Conservation (phyloP, 139 green algal genomes). For the Picochlorum costavermella region DNA sequence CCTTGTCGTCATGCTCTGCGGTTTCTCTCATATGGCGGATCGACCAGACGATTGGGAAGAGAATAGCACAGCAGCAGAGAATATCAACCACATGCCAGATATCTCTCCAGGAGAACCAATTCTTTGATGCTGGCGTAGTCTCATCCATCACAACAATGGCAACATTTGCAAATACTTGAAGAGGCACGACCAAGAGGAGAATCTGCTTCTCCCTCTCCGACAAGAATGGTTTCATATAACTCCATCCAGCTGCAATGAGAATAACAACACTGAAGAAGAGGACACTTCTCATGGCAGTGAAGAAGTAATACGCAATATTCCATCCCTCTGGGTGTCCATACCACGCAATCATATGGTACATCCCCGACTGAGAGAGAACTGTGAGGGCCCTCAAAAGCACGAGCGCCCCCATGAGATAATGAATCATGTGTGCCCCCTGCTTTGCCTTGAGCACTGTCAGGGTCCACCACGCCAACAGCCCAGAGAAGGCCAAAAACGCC, state of each 20-base stretch:
- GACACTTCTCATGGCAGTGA: slow-evolving; percentile 80
- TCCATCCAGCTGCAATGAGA: slow-evolving; percentile 79
- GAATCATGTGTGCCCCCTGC: slow-evolving; percentile 64
- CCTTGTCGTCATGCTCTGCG: slow-evolving; percentile 60
- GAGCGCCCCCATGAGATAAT: slow-evolving; percentile 85
- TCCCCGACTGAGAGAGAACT: slow-evolving; percentile 54
- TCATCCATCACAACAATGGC: slow-evolving; percentile 87
- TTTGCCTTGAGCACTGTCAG: slow-evolving; percentile 38
- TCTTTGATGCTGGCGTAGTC: slow-evolving; percentile 54
- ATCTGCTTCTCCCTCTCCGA: slow-evolving; percentile 78
- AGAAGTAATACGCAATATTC: slow-evolving; percentile 96
- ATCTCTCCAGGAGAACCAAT: slow-evolving; percentile 91
- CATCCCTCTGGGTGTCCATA: slow-evolving; percentile 77
- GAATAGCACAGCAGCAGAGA: slow-evolving; percentile 94
- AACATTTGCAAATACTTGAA: slow-evolving; percentile 91
- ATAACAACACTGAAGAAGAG: slow-evolving; percentile 92
- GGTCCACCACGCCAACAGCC: slow-evolving; percentile 51
- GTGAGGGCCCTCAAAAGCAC: slow-evolving; percentile 82
- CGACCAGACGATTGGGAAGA: slow-evolving; percentile 97
- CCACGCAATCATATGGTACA: slow-evolving; percentile 64
- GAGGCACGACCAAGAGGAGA: slow-evolving; percentile 87
- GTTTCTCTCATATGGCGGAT: slow-evolving; percentile 85
- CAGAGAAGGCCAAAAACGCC: slow-evolving; percentile 73
- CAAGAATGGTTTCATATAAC: slow-evolving; percentile 91
- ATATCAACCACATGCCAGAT: slow-evolving; percentile 96